Conservation (phyloP, 176 grass and related monocot genomes). For the Triticum timopheevii region DNA sequence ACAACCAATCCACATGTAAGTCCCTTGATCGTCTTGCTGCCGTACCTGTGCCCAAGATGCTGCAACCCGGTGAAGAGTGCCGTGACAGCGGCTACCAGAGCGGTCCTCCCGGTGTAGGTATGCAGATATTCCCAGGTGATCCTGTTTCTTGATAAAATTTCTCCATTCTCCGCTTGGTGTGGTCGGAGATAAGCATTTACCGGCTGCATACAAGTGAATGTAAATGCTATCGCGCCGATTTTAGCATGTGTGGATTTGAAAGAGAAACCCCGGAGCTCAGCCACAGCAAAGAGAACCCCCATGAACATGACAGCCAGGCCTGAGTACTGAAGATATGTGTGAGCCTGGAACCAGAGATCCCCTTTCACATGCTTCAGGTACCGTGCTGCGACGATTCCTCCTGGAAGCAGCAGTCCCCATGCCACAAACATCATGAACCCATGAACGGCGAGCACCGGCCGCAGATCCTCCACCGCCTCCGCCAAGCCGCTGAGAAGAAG, state of each 20-base stretch:
- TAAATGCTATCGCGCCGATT: constrained; percentile 52
- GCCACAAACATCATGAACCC: constrained; percentile 98
- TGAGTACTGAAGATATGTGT: constrained; percentile 76
- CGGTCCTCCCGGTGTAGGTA: constrained; percentile 53
- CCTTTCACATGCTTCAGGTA: constrained; percentile 88
- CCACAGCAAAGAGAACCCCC: constrained; percentile 74
- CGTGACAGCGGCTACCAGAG: constrained; percentile 48
- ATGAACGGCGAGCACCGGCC: constrained; percentile 76
- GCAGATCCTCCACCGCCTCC: constrained; percentile 73
- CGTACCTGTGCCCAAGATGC: constrained; percentile 77
- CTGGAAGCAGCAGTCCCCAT: constrained; percentile 68
- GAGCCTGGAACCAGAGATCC: constrained; percentile 67
- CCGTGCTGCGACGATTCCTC: constrained; percentile 63
- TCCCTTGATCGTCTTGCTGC: constrained; percentile 67
- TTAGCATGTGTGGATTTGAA: constrained; percentile 68
- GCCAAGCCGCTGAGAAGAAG: constrained; percentile 60
- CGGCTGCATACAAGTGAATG: constrained; percentile 55
- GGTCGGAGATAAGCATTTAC: constrained; percentile 75
- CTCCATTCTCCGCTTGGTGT: constrained; percentile 39
- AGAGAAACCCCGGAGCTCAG: constrained; percentile 73
- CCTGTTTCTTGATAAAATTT: constrained; percentile 41
- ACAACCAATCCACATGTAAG: constrained; percentile 74
- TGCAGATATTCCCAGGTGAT: constrained; percentile 73
- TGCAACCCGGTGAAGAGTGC: constrained; percentile 74
- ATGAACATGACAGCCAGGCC: constrained; percentile 72